Evolutionary conservation across 306 rosid genomes (phyloP).

Genomic region (Inga laurina): DNA sequence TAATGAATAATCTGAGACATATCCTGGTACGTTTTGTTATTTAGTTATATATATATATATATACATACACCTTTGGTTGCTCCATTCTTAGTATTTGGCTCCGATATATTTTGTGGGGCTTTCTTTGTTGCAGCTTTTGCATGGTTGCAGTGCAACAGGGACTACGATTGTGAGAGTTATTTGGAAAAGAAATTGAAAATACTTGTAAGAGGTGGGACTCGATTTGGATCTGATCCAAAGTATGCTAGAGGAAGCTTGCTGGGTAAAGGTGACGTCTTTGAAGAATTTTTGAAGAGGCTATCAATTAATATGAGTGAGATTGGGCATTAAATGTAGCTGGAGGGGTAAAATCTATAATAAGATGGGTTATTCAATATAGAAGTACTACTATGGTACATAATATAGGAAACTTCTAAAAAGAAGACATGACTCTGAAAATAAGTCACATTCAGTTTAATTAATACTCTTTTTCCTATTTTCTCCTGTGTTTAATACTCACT

Average conservation of each 20-base stretch:
- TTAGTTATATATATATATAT: not conserved
- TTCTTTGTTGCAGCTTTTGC: conserved; percentile 51
- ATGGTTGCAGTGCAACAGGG: conserved; percentile 68
- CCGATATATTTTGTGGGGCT: not conserved
- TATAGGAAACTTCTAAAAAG: too few species aligned
- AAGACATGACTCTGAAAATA: too few species aligned
- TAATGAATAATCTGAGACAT: conserved; percentile 45
- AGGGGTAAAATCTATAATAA: not conserved
- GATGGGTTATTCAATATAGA: not conserved
- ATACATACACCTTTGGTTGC: too few species aligned
- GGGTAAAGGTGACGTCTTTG: conserved; percentile 47
- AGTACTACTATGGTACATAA: too few species aligned
- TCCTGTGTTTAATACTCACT: too few species aligned
- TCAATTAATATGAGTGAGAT: conserved; percentile 30
- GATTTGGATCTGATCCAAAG: conserved; percentile 56
- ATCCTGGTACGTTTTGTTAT: conserved; percentile 47
- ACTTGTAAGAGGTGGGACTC: conserved; percentile 51
- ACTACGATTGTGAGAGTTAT: conserved; percentile 45
- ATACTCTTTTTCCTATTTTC: too few species aligned
- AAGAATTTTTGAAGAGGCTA: conserved; percentile 50
- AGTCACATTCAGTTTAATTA: too few species aligned
- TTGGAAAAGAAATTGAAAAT: conserved; percentile 46
- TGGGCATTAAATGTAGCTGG: not conserved
- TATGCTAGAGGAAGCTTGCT: conserved; percentile 61
- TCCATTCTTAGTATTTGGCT: not conserved